Percentiles rank a stretch among this genome's conserved stretches.
phyloP scores from a whole-genome alignment of 257 asterid species.

The Forsythia viridissima region DNA sequence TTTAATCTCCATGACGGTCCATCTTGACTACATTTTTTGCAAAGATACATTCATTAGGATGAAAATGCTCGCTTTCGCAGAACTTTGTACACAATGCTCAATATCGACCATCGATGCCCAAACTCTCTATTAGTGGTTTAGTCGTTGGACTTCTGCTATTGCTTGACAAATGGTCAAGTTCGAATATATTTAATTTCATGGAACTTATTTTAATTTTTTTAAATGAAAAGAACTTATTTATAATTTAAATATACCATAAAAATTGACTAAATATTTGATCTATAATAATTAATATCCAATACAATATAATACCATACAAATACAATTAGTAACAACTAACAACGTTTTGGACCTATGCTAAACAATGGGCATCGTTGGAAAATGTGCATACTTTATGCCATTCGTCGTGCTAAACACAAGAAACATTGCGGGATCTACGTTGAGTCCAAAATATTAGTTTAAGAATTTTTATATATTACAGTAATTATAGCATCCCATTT shows the following conservation, averaged over 20 bases:
- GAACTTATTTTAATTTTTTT: too few species aligned
- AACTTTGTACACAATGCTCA: neutral
- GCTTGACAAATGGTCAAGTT: neutral
- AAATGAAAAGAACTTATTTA: too few species aligned
- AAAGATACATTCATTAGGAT: too few species aligned
- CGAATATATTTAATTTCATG: neutral
- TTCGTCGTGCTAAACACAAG: neutral
- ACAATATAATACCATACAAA: too few species aligned
- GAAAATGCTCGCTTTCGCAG: neutral
- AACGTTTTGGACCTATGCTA: neutral
- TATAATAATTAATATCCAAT: too few species aligned
- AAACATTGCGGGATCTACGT: conserved; percentile 1
- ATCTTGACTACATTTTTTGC: too few species aligned
- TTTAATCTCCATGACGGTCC: too few species aligned
- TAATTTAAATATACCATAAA: neutral
- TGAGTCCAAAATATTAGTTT: neutral
- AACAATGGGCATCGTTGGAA: neutral
- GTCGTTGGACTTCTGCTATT: neutral
- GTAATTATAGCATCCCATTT: neutral
- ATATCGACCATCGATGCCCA: neutral
- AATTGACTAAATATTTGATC: neutral
- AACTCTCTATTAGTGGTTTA: too few species aligned
- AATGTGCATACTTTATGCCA: neutral
- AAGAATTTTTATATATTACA: neutral
- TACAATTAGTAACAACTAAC: neutral